Base-by-base conservation (phyloP, 345 rosid species). In the Rhodamnia argentea region DNA sequence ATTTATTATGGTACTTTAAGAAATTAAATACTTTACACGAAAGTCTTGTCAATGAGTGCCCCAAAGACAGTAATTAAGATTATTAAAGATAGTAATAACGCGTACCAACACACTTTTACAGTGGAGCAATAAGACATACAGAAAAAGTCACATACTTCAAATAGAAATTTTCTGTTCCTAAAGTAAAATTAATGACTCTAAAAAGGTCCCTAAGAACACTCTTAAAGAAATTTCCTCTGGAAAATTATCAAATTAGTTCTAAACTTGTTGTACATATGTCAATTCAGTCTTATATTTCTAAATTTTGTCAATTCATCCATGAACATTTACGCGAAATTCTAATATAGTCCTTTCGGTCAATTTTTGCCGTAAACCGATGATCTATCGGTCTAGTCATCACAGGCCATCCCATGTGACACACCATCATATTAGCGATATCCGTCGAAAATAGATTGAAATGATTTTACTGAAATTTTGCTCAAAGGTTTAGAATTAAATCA, bases 401-500 rank as follows among this genome's bases (percentile, higher is more conserved):
- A 6, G 7, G 54, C 18, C 18, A 13, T 52, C 18, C 18, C 54
- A 52, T 52, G 54, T 5, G 54, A 52, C 54, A 52, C 14, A 52
- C 5, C 7, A 16, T 20, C 10, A 32, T 0, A 0, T 62, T 0
- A 14, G 0, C 0, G 0, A 14, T 2, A 0, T 60, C 3, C 3
- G 0, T 7, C 0, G 4, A 62, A 62, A 7, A 7, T 7, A 29
- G 1, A 5, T 0, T 4, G 3, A 18, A 37, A 32, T 4, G 13
- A 32, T 13, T 6, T 16, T 5, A 70, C 18, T 1, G 0, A 0
- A 0, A 70, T 70, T 70, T 1, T 0, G 1, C 0, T 0, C 24
- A 70, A 70, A 37, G 6, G 0, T 32, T 18, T 32, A 18, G 4
- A 0, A 70, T 44, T 27, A 62, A 53, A 16, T 16, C 22, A 1